Evolutionary conservation across 345 rosid genomes (phyloP).

Genomic region (Brassica carinata): DNA sequence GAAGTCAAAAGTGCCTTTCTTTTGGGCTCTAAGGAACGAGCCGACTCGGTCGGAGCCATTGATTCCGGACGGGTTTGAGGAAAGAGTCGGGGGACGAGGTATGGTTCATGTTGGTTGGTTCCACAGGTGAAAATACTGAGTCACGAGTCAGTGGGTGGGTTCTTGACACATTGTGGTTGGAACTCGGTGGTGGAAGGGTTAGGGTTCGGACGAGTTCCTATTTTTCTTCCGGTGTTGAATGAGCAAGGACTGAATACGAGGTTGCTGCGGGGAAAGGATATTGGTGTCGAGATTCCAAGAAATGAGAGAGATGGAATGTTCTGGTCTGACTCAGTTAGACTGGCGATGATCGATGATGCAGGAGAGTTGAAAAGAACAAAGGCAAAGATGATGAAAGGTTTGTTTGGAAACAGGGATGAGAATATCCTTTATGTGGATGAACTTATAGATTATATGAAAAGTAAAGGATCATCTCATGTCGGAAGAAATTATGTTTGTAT

Average conservation of each 20-base stretch:
- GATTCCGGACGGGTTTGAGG: slow-evolving; percentile 43
- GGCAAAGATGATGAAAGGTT: slow-evolving; percentile 31
- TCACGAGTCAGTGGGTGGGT: slow-evolving; percentile 49
- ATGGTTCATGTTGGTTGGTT: slow-evolving; percentile 41
- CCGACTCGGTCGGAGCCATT: background rate
- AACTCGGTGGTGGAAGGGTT: slow-evolving; percentile 52
- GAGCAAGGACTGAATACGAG: slow-evolving; percentile 55
- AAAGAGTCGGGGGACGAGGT: slow-evolving; percentile 39
- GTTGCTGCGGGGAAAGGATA: slow-evolving; percentile 39
- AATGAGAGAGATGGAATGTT: slow-evolving; percentile 48
- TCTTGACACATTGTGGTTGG: slow-evolving; percentile 54
- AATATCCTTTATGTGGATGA: slow-evolving; percentile 20
- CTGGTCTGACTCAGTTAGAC: slow-evolving; percentile 40
- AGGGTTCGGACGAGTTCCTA: slow-evolving; percentile 38
- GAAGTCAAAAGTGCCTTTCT: slow-evolving; percentile 46
- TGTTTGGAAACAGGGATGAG: slow-evolving; percentile 34
- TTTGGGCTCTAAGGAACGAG: slow-evolving; percentile 51
- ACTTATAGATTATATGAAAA: slow-evolving; percentile 22
- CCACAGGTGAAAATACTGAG: slow-evolving; percentile 43
- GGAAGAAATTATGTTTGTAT: background rate
- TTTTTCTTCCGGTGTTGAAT: slow-evolving; percentile 42
- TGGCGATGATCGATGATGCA: slow-evolving; percentile 33
- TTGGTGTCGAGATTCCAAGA: slow-evolving; percentile 47
- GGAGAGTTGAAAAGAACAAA: slow-evolving; percentile 34
- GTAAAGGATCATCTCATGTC: background rate